phyloP scores from a whole-genome alignment of 257 asterid species.

The Gardenia jasminoides region DNA sequence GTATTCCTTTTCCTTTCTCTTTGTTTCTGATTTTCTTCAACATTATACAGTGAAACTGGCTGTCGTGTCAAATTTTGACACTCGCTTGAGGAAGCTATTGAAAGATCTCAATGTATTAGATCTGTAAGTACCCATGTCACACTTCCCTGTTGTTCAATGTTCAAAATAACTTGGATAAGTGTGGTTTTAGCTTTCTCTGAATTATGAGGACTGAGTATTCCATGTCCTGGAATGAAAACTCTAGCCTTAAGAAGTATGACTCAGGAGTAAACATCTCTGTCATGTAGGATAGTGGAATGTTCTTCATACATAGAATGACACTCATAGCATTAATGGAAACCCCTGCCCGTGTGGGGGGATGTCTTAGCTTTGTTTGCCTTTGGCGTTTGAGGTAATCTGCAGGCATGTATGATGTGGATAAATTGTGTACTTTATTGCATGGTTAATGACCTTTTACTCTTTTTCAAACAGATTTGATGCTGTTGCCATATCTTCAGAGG shows the following conservation, averaged over 20 bases:
- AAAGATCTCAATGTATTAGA: slow-evolving; percentile 71
- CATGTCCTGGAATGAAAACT: not conserved
- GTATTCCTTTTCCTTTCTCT: not conserved
- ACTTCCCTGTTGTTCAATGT: not conserved
- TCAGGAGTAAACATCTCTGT: not conserved
- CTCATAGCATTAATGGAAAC: not conserved
- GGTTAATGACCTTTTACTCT: not conserved
- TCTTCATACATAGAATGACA: not conserved
- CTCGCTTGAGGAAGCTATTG: slow-evolving; percentile 83
- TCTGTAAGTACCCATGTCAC: slow-evolving; percentile 51
- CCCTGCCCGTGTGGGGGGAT: not conserved
- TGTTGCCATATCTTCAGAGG: slow-evolving; percentile 87
- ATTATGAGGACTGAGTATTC: not conserved
- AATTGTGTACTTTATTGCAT: not conserved
- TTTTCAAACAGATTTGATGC: slow-evolving; percentile 67
- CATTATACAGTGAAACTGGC: slow-evolving; percentile 79
- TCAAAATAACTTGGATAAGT: not conserved
- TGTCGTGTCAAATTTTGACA: slow-evolving; percentile 93
- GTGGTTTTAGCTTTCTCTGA: not conserved
- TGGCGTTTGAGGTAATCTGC: not conserved
- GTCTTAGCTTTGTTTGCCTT: not conserved
- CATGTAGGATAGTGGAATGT: not conserved
- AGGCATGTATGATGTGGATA: slow-evolving; percentile 10
- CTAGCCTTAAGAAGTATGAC: not conserved
- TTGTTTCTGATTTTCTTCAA: slow-evolving; percentile 25